Conservation (phyloP, 805 yeast genomes). For the Clavispora santaluciae region DNA sequence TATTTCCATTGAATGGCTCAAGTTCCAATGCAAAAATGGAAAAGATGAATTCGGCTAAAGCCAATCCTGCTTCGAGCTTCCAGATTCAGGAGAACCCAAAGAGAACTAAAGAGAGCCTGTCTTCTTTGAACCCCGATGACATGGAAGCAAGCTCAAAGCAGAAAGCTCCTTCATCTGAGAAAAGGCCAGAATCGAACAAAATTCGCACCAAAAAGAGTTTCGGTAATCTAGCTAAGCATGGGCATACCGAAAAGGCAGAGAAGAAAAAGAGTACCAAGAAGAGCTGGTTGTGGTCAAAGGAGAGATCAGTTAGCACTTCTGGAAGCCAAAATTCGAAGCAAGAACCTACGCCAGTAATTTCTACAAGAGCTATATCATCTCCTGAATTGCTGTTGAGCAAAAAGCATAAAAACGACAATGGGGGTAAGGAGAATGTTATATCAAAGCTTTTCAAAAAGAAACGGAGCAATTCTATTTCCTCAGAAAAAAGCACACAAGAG, state of each 20-base stretch:
- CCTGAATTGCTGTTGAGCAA: conserved; percentile 26
- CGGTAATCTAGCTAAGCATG: conserved; percentile 6
- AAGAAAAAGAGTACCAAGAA: conserved; percentile 31
- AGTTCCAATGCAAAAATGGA: no score
- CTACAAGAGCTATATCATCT: conserved; percentile 33
- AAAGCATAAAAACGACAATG: conserved; percentile 6
- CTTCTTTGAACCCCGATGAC: no score
- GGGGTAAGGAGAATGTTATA: conserved; percentile 37
- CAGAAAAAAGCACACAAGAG: conserved; percentile 3
- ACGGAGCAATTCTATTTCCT: conserved; percentile 17
- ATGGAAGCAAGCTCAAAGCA: neutral
- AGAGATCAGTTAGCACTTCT: conserved; percentile 7
- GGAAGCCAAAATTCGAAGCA: neutral
- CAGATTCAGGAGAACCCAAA: no score
- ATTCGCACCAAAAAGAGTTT: conserved; percentile 4
- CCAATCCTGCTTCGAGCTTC: no score
- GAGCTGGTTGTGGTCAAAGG: conserved; percentile 39
- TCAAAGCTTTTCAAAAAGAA: conserved; percentile 36
- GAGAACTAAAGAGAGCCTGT: no score
- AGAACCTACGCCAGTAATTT: conserved; percentile 2
- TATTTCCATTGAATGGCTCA: no score
- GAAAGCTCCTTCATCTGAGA: neutral
- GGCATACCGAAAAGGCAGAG: conserved; percentile 4
- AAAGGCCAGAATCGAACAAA: conserved; percentile 9
- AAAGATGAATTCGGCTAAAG: no score